Percentiles rank a stretch among this genome's conserved stretches.
phyloP scores from a whole-genome alignment of 2,329 filamentous ascomycete genomes.

The Neonectria magnoliae region DNA sequence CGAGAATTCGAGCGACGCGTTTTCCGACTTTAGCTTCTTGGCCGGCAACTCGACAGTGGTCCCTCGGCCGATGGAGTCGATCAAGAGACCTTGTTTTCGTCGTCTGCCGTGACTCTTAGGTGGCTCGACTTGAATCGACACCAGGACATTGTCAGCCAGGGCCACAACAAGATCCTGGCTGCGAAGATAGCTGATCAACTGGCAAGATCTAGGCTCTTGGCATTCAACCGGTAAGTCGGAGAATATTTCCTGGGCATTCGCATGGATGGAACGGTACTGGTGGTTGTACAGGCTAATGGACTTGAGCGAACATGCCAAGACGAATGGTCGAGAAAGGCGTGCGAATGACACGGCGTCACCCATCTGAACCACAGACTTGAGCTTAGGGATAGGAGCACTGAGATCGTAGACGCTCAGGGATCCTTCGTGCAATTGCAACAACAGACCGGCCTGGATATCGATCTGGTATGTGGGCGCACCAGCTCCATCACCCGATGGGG shows the following conservation, averaged over 20 bases:
- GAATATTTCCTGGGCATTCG: slow-evolving; percentile 57
- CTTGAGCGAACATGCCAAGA: slow-evolving; percentile 68
- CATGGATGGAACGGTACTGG: slow-evolving; percentile 71
- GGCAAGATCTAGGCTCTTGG: slow-evolving; percentile 50
- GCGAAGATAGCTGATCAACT: slow-evolving; percentile 69
- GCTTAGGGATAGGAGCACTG: slow-evolving; percentile 68
- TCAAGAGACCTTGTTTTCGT: slow-evolving; percentile 70
- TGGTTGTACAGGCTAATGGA: slow-evolving; percentile 74
- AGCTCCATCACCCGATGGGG: slow-evolving; percentile 29
- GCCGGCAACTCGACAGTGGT: slow-evolving; percentile 51
- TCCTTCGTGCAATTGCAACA: slow-evolving; percentile 68
- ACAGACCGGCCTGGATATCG: slow-evolving; percentile 69
- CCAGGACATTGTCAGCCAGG: slow-evolving; percentile 69
- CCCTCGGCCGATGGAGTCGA: slow-evolving; percentile 79
- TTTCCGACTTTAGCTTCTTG: slow-evolving; percentile 47
- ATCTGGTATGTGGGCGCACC: slow-evolving; percentile 58
- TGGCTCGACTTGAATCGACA: slow-evolving; percentile 75
- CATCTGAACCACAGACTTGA: slow-evolving; percentile 64
- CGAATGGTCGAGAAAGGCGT: slow-evolving; percentile 72
- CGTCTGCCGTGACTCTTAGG: slow-evolving; percentile 66
- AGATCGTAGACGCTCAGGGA: slow-evolving; percentile 71
- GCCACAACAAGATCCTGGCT: slow-evolving; percentile 74
- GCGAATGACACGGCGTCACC: slow-evolving; percentile 69
- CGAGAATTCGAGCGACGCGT: slow-evolving; percentile 47
- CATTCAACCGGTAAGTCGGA: slow-evolving; percentile 51